Conservation (phyloP, 371 early-diverging fungal species). For the Mucor sp. region DNA sequence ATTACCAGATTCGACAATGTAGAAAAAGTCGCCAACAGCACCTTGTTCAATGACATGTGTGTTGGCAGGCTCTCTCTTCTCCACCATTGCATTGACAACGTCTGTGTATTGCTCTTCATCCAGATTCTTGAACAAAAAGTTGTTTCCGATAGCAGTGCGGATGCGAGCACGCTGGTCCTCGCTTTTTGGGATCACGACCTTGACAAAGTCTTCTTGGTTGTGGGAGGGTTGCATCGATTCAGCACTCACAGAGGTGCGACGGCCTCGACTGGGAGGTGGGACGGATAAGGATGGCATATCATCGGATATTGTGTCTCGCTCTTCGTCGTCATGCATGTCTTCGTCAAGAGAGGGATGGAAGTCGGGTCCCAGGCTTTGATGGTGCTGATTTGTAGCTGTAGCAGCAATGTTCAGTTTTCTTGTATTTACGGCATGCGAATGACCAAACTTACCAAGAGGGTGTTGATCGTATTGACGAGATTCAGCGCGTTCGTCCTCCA, state of each 20-base stretch:
- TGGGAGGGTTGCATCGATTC: slow-evolving; percentile 93
- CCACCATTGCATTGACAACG: slow-evolving; percentile 96
- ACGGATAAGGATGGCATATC: slow-evolving; percentile 11
- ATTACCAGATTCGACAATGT: slow-evolving; percentile 94
- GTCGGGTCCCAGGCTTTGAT: slow-evolving; percentile 7
- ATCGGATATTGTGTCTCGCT: slow-evolving; percentile 26
- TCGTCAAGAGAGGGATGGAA: slow-evolving; percentile 5
- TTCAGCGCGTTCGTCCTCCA: slow-evolving; percentile 63
- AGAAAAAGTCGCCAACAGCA: slow-evolving; percentile 96
- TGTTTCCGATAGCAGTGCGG: slow-evolving; percentile 75
- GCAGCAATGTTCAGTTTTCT: not conserved
- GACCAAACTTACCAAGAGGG: slow-evolving; percentile 4
- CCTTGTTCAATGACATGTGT: slow-evolving; percentile 94
- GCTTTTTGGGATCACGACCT: slow-evolving; percentile 85
- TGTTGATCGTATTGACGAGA: slow-evolving; percentile 23
- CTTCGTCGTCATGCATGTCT: slow-evolving; percentile 31
- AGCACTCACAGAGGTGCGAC: slow-evolving; percentile 95
- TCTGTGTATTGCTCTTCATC: slow-evolving; percentile 95
- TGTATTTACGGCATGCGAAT: not conserved
- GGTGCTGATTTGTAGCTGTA: not conserved
- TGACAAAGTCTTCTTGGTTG: slow-evolving; percentile 69
- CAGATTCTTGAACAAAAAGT: slow-evolving; percentile 91
- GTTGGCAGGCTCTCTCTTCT: slow-evolving; percentile 74
- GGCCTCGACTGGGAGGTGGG: slow-evolving; percentile 52
- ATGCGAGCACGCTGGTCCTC: slow-evolving; percentile 84